Conservation (phyloP, 2,329 filamentous ascomycete genomes). For the Chaetomium sp. region DNA sequence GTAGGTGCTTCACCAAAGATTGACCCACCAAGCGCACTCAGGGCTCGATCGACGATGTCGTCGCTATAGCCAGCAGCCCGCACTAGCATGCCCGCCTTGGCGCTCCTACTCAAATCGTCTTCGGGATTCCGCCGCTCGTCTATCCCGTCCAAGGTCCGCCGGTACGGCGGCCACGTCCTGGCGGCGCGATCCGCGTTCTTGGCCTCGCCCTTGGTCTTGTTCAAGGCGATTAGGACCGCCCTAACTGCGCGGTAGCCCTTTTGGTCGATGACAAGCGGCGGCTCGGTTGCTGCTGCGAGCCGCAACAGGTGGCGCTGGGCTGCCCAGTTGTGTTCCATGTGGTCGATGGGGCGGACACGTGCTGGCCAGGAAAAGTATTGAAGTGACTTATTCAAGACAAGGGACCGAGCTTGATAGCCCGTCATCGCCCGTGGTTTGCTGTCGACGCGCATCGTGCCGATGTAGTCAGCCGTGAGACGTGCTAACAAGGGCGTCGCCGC, state of each 20-base stretch:
- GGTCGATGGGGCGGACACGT: conserved; percentile 36
- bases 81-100: conserved; percentile 56
- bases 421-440: conserved; percentile 14
- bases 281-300: conserved; percentile 52
- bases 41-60: conserved; percentile 49
- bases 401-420: conserved; percentile 39
- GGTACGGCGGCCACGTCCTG: conserved; percentile 63
- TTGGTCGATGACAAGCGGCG: conserved; percentile 54
- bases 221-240: conserved; percentile 54
- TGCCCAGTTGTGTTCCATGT: conserved; percentile 57
- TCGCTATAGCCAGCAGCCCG: conserved; percentile 59
- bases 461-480: conserved; percentile 36
- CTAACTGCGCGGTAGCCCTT: conserved; percentile 58
- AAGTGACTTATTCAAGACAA: conserved; percentile 48
- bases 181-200: conserved; percentile 52
- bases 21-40: conserved; percentile 58
- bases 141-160: conserved; percentile 58
- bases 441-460: conserved; percentile 30
- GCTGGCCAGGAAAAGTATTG: conserved; percentile 43
- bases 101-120: conserved; percentile 57
- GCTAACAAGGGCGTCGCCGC: conserved; percentile 38
- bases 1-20: conserved; percentile 55
- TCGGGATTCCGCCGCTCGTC: conserved; percentile 56
- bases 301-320: conserved; percentile 58
- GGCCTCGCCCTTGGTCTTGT: conserved; percentile 55